Base-by-base conservation (phyloP, 2,329 filamentous ascomycete species). In the Calonectria pteridis region DNA sequence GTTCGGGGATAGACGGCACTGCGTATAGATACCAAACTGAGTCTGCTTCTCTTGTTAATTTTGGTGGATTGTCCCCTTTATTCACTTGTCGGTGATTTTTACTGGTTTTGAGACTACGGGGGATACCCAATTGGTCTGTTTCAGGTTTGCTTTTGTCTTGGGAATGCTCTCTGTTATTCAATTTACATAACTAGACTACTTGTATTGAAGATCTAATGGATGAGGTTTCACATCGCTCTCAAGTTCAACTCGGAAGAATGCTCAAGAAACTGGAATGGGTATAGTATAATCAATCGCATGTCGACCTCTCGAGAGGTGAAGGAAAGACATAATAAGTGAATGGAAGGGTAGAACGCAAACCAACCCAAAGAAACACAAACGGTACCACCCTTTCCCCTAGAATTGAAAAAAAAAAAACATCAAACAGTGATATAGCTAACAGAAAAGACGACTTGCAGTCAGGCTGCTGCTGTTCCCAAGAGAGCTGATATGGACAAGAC, bases 21-120 rank as follows among this genome's bases (percentile, higher is more conserved):
- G 78, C 77, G 76, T 71, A 81, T 81, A 81, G 79, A 81, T 81
- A 81, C 79, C 79, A 81, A 79, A 77, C 73, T 73, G 59, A 80
- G 73, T 78, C 67, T 72, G 67, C 69, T 73, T 72, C 58, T 74
- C 68, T 58, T 67, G 37, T 64, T 64, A n/a, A 64, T 18, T 31
- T 49, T 16, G 37, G 59, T 37, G 59, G 40, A 37, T 49, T 49
- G 40, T 40, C 40, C 37, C 28, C 40, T 64, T 64, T n/a, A 3
- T 64, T 64, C 20, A n/a, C 20, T n/a, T 49, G 11, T 49, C 6
- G 13, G 40, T 49, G 59, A 33, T 64, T 64, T 64, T 16, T 46
- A 49, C 29, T 49, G 28, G 28, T 33, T 49, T 33, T n/a, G 29
- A 31, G 59, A 64, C 23, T 16, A 23, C 11, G 37, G 23, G 28